Percentiles rank a stretch among this genome's conserved stretches.
phyloP scores from a whole-genome alignment of 495 filamentous ascomycete species.

The Hypoxylon cercidicola region DNA sequence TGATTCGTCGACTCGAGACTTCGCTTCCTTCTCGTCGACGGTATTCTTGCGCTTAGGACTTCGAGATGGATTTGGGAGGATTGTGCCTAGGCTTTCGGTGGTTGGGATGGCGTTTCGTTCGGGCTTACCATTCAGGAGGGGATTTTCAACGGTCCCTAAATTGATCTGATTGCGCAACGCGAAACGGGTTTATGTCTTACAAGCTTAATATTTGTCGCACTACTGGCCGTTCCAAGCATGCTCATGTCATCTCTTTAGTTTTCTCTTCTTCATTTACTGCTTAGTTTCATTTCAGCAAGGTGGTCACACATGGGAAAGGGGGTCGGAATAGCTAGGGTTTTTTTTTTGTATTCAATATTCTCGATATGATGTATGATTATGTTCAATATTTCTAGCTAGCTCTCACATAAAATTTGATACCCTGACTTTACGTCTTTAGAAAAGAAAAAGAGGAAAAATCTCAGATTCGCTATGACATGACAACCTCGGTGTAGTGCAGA shows the following conservation, averaged over 20 bases:
- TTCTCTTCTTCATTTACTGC: background rate
- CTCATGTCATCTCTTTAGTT: slow-evolving; percentile 8
- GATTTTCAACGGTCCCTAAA: background rate
- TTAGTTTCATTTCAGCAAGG: slow-evolving; percentile 7
- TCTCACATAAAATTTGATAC: slow-evolving; percentile 24
- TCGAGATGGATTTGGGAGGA: background rate
- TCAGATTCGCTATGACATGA: background rate
- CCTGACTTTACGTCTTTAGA: slow-evolving; percentile 20
- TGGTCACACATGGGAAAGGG: slow-evolving; percentile 3
- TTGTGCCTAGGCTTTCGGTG: background rate
- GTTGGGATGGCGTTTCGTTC: slow-evolving; percentile 1
- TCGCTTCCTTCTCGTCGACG: slow-evolving; percentile 4
- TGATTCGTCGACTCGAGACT: slow-evolving; percentile 12
- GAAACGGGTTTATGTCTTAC: slow-evolving; percentile 8
- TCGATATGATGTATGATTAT: slow-evolving; percentile 14
- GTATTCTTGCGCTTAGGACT: slow-evolving; percentile 13
- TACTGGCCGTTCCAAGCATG: background rate
- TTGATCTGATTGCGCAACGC: background rate
- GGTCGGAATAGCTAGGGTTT: slow-evolving; percentile 7
- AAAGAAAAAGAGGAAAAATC: no score
- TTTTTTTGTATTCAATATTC: slow-evolving; percentile 10
- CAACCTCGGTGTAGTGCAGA: background rate
- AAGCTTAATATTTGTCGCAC: slow-evolving; percentile 1
- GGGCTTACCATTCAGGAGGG: slow-evolving; percentile 6
- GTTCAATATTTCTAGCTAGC: slow-evolving; percentile 3